Evolutionary conservation across 2,329 filamentous ascomycete species (phyloP), one percentile per base, ranked within the genome.

Genomic region (Ceratocystis colombiana): DNA sequence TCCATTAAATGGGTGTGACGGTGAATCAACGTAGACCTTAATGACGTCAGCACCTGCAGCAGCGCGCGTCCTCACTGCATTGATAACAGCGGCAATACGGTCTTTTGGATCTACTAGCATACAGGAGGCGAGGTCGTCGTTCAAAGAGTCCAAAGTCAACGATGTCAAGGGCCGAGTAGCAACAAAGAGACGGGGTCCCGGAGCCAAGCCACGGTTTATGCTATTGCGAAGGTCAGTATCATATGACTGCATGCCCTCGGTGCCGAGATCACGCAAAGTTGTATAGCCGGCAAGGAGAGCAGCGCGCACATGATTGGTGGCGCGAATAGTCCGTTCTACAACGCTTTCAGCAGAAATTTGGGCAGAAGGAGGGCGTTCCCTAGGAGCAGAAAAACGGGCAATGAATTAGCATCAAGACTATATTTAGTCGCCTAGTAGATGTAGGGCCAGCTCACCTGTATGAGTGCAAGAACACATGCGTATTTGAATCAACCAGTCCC

Each of bases 311-410:
- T 83, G 79, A 68, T 83, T 81, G 6, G 79, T 78, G 0, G 79
- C 79, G 20, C 83, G 79, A 61, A 85, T 77, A 28, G 79, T 76
- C 25, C 82, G 76, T 70, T 86, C 83, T 6, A 83, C 77, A n/a
- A 81, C 72, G 66, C 80, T 81, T 70, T 84, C 81, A 68, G 85
- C 81, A 45, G 82, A 79, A 73, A 83, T 80, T 70, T 85, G 83
- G 48, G 79, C 71, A 3, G 76, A 68, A 4, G 76, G 72, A 5
- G 73, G 68, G 7, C 76, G 74, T 66, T 80, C 78, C 55, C 75
- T 75, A 69, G 67, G 70, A 45, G 48, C 10, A 41, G 17, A 22
- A 20, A 33, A 30, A n/a, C 53, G 12, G 5, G 17, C 55, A 33
- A 37, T n/a, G 55, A n/a, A n/a, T 59, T 33, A 59, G 55, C 7